phyloP scores from a whole-genome alignment of 2,329 filamentous ascomycete species.

The Aurifilum marmelostoma region DNA sequence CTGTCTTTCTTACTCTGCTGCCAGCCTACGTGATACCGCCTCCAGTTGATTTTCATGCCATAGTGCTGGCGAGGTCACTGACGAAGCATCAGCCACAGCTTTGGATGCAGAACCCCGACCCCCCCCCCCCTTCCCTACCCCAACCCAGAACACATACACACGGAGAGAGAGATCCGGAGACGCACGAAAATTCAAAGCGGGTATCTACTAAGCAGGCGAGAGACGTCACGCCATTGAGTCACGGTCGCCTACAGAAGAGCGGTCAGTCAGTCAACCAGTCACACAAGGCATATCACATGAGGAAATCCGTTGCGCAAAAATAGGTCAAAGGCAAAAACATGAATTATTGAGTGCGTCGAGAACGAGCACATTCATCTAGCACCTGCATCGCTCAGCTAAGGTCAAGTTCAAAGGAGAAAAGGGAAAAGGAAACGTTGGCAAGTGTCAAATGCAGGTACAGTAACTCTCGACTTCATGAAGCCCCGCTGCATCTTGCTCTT shows the following conservation, averaged over 20 bases:
- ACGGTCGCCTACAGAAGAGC: neutral
- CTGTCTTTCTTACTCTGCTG: neutral
- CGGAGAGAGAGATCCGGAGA: neutral
- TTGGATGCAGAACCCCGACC: neutral
- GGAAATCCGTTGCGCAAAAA: neutral
- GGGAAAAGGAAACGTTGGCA: neutral
- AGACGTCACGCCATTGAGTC: neutral
- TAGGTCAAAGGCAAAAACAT: neutral
- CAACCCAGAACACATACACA: too few relatives aligned
- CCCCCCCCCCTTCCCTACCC: too few relatives aligned
- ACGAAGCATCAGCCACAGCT: neutral
- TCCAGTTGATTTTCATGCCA: neutral
- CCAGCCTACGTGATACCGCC: neutral
- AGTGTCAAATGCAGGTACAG: too few relatives aligned
- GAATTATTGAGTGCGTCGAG: neutral
- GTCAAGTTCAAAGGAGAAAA: neutral
- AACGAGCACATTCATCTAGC: neutral
- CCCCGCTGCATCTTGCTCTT: neutral
- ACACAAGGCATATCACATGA: neutral
- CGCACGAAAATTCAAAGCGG: neutral
- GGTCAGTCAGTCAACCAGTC: neutral
- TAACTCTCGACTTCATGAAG: too few relatives aligned
- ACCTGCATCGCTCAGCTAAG: neutral
- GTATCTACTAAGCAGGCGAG: neutral
- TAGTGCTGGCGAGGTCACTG: neutral